phyloP scores from a whole-genome alignment of 108 stramenopile genomes.

The Cyclotella kingstonii region DNA sequence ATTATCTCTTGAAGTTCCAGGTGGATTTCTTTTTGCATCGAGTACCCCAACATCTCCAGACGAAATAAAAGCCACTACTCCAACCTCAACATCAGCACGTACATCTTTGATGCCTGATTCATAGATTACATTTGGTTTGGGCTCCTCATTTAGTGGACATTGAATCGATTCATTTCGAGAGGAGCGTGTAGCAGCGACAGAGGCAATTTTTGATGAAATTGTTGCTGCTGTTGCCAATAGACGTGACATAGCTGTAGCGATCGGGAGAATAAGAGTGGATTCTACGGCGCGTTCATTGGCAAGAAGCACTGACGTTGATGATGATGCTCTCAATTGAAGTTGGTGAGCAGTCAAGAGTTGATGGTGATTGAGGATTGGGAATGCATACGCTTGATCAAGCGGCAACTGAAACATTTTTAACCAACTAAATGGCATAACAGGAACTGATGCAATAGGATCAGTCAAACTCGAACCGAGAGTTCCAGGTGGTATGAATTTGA shows the following conservation, averaged over 20 bases:
- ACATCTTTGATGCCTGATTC: slow-evolving; percentile 24
- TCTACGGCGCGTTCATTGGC: slow-evolving; percentile 79
- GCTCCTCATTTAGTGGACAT: slow-evolving; percentile 9
- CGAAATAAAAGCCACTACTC: slow-evolving; percentile 29
- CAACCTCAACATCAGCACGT: slow-evolving; percentile 34
- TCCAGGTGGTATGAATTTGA: slow-evolving; percentile 56
- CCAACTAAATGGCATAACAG: slow-evolving; percentile 24
- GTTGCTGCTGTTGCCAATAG: slow-evolving; percentile 48
- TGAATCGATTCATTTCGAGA: slow-evolving; percentile 14
- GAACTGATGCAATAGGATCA: slow-evolving; percentile 51
- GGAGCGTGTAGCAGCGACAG: slow-evolving; percentile 35
- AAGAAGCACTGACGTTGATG: slow-evolving; percentile 30
- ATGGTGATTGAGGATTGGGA: slow-evolving; percentile 19
- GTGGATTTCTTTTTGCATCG: neutral
- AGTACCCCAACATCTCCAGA: slow-evolving; percentile 4
- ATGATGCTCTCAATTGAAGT: neutral
- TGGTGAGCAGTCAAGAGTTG: slow-evolving; percentile 12
- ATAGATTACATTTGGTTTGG: slow-evolving; percentile 2
- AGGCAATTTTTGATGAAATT: slow-evolving; percentile 56
- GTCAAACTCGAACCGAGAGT: slow-evolving; percentile 72
- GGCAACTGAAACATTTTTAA: slow-evolving; percentile 59
- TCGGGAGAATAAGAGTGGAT: slow-evolving; percentile 68
- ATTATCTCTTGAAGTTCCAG: slow-evolving; percentile 3
- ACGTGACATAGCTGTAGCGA: slow-evolving; percentile 62
- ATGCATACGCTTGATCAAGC: slow-evolving; percentile 70